Evolutionary conservation across 306 rosid genomes (phyloP).

Genomic region (Fragaria vesca): DNA sequence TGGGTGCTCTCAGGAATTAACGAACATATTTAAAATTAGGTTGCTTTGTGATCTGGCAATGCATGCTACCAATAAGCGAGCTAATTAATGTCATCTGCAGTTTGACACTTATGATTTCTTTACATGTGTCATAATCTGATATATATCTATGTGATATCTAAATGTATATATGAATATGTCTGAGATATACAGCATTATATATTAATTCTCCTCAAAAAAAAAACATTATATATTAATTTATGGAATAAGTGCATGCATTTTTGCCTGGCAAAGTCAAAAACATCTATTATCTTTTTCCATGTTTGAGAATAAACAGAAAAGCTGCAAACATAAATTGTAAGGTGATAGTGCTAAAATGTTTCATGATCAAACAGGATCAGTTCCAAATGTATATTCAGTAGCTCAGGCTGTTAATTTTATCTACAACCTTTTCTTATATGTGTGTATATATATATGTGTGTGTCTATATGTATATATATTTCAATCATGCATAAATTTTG

Average conservation of each 20-base stretch:
- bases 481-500: not conserved
- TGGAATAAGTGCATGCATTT: not conserved
- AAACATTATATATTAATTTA: not conserved
- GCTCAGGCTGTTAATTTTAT: not conserved
- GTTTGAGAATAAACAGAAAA: slow-evolving; percentile 8
- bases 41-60: slow-evolving; percentile 24
- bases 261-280: slow-evolving; percentile 5
- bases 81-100: slow-evolving; percentile 5
- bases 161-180: slow-evolving; percentile 6
- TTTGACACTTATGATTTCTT: slow-evolving; percentile 45
- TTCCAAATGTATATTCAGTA: slow-evolving; percentile 14
- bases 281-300: slow-evolving; percentile 14
- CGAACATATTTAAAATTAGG: slow-evolving; percentile 8
- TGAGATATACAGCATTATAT: not conserved
- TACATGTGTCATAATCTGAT: slow-evolving; percentile 22
- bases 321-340: not conserved
- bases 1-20: slow-evolving; percentile 19
- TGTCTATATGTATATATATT: not conserved
- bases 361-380: slow-evolving; percentile 4
- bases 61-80: slow-evolving; percentile 36
- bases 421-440: not conserved
- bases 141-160: not conserved
- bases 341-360: not conserved
- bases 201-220: too few relatives aligned
- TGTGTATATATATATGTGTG: too few relatives aligned